Base-by-base conservation (phyloP, 768 basidiomycete genomes). In the Clitopilus passeckerianus region DNA sequence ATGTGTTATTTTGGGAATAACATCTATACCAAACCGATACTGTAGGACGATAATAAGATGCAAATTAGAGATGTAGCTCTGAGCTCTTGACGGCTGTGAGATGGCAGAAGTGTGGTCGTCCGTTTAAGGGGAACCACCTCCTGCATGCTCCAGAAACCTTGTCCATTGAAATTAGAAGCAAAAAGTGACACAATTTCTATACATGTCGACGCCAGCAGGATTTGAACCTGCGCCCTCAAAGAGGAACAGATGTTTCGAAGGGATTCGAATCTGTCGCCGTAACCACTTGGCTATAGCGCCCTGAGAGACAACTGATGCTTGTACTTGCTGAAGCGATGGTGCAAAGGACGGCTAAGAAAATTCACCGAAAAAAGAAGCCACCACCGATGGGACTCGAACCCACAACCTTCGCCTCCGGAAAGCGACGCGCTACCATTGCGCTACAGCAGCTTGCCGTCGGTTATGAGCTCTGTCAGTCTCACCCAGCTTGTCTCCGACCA, bases 201-300 rank as follows among this genome's bases (percentile, higher is more conserved):
- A 7, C 8, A 15, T 7, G 34, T 35, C 41, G 24, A 58, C 44
- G 43, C 43, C 57, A 55, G 54, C 54, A 55, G 54, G 54, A 55
- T 58, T 46, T 46, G 57, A 58, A 44, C 41, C 57, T 58, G 57
- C 57, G 57, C 57, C 57, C 57, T 58, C 57, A 58, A 58, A 58
- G 57, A 58, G 57, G 57, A 61, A 55, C 54, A 55, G 54, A 55
- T 55, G 35, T 12, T 55, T 24, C 6, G 23, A 55, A 7, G 18
- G 12, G 4, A 27, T 83, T 83, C 82, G 77, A 85, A 84, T 86
- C 83, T 84, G 78, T 84, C 85, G 85, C 85, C 83, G 83, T 86
- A 86, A 86, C 85, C 85, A 86, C 84, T 85, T 84, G 82, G 85
- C 83, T 85, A 85, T 85, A 81, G 83, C 54, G 54, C 30, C 54